Evolutionary conservation across 2,329 filamentous ascomycete genomes (phyloP).

Genomic region (Periconia sp.): DNA sequence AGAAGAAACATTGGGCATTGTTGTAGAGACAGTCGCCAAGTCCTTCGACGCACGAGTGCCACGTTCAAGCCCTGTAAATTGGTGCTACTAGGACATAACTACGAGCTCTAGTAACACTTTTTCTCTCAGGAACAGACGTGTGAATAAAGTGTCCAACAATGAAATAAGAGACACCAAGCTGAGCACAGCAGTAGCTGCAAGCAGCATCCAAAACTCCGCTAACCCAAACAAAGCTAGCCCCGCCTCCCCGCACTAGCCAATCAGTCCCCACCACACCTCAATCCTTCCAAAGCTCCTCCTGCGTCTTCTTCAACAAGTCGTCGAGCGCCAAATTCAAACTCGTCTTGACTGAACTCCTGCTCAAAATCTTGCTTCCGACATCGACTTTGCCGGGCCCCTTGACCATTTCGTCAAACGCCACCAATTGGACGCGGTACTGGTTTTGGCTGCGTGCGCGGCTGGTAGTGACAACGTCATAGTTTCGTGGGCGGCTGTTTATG

Average conservation of each 20-base stretch:
- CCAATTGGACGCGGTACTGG: constrained; percentile 18
- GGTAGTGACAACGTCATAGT: constrained; percentile 18
- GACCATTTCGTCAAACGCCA: constrained; percentile 17
- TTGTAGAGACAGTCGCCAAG: too few relatives aligned
- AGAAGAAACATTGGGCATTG: too few relatives aligned
- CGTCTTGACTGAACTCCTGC: constrained; percentile 13
- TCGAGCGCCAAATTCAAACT: constrained; percentile 19
- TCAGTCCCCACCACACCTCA: constrained; percentile 2
- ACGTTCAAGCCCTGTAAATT: too few relatives aligned
- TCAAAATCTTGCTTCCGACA: constrained; percentile 18
- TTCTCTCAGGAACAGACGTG: too few relatives aligned
- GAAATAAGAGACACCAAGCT: too few relatives aligned
- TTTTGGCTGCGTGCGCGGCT: constrained; percentile 5
- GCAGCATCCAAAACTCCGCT: neutral
- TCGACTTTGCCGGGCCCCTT: constrained; percentile 18
- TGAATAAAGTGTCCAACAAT: too few relatives aligned
- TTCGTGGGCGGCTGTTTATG: constrained; percentile 11
- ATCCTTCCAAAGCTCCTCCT: constrained; percentile 19
- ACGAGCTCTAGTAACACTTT: too few relatives aligned
- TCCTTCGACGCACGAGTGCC: too few relatives aligned
- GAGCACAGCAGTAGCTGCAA: too few relatives aligned
- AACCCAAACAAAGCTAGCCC: neutral
- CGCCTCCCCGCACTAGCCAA: too few relatives aligned
- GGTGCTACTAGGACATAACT: too few relatives aligned
- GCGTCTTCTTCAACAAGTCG: constrained; percentile 16